Conservation (phyloP, 179 eudicot species). For the Camellia oleifera region DNA sequence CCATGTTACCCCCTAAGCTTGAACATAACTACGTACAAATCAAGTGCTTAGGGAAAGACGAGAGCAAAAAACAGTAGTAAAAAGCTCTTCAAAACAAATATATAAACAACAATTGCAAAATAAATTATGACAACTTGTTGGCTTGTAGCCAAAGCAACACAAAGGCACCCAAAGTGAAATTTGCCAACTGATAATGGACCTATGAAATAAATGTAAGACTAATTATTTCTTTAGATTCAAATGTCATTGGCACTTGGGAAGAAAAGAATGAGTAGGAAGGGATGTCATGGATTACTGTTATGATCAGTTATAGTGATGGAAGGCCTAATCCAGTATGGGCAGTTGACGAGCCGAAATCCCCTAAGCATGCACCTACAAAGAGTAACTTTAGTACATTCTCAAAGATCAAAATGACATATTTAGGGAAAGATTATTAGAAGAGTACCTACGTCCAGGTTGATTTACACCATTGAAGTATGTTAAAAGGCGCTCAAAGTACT, state of each 20-base stretch:
- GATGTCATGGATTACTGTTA: slow-evolving; percentile 49
- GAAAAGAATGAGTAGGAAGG: neutral
- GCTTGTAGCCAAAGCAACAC: neutral
- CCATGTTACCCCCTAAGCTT: neutral
- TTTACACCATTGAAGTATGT: slow-evolving; percentile 73
- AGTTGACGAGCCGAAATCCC: slow-evolving; percentile 81
- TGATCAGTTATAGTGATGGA: slow-evolving; percentile 81
- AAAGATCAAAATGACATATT: slow-evolving; percentile 3
- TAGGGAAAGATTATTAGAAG: slow-evolving; percentile 20
- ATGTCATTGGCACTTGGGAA: neutral
- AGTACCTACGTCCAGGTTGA: slow-evolving; percentile 88
- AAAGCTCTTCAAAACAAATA: neutral
- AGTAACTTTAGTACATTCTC: slow-evolving; percentile 15
- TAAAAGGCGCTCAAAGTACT: slow-evolving; percentile 77
- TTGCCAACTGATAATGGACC: neutral
- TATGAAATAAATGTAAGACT: neutral
- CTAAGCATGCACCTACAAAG: slow-evolving; percentile 88
- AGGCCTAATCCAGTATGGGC: slow-evolving; percentile 98
- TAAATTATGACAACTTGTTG: neutral
- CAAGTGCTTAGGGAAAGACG: no score
- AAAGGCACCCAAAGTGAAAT: neutral
- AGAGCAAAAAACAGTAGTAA: neutral
- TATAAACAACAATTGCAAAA: neutral
- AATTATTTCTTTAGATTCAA: no score
- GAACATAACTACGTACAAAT: neutral